phyloP scores from a whole-genome alignment of 2,329 filamentous ascomycete genomes.

The Fusarium sp. region DNA sequence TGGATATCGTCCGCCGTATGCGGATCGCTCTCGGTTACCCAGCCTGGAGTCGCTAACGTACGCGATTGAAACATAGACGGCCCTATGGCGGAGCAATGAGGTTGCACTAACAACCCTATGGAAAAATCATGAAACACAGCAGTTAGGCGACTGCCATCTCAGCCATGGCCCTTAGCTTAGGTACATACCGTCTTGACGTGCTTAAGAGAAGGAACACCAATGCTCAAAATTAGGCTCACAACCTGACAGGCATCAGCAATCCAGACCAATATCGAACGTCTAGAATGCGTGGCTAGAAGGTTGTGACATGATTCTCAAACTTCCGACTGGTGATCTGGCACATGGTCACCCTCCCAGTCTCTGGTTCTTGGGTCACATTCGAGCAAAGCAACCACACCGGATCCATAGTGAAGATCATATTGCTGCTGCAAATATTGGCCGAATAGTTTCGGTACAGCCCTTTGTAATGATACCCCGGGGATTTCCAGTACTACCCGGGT shows the following conservation, averaged over 20 bases:
- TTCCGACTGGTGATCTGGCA: neutral
- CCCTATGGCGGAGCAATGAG: neutral
- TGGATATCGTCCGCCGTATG: neutral
- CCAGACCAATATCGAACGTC: neutral
- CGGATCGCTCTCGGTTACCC: conserved; percentile 14
- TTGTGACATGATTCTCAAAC: neutral
- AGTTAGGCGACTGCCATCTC: neutral
- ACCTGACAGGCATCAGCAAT: neutral
- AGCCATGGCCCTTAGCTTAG: neutral
- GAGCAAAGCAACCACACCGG: conserved; percentile 9
- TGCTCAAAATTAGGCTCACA: neutral
- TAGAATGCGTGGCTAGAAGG: neutral
- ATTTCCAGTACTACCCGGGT: conserved; percentile 7
- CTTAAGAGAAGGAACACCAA: neutral
- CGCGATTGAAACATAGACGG: conserved; percentile 15
- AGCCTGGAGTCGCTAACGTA: neutral
- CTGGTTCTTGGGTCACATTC: neutral
- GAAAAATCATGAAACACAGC: conserved; percentile 21
- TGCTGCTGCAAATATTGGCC: neutral
- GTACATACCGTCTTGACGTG: neutral
- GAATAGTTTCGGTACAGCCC: conserved; percentile 8
- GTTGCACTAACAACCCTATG: neutral
- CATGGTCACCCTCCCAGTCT: neutral
- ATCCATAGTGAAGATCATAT: conserved; percentile 23
- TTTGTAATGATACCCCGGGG: neutral